phyloP scores from a whole-genome alignment of 108 stramenopile species.

The Licmophora abbreviata region DNA sequence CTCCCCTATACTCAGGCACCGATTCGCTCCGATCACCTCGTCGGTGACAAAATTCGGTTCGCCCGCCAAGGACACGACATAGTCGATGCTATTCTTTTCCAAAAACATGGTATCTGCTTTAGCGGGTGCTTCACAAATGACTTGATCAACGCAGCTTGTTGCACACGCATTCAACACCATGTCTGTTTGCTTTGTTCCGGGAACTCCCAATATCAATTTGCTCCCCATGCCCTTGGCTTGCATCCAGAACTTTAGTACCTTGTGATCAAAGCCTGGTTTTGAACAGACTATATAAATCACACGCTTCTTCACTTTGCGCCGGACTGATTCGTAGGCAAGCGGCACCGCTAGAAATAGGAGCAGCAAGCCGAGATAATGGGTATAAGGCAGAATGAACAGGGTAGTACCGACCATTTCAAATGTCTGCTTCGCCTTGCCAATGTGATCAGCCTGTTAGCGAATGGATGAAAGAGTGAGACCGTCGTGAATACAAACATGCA shows the following conservation, averaged over 20 bases:
- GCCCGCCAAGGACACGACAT: conserved; percentile 15
- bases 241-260: conserved; percentile 37
- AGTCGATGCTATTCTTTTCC: conserved; percentile 35
- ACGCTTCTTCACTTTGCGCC: conserved; percentile 38
- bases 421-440: conserved; percentile 51
- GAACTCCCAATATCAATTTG: conserved; percentile 39
- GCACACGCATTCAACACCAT: conserved; percentile 39
- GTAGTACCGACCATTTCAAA: conserved; percentile 54
- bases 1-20: conserved; percentile 27
- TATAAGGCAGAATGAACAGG: conserved; percentile 25
- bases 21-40: conserved; percentile 20
- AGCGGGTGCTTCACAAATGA: conserved; percentile 38
- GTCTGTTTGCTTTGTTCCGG: conserved; percentile 23
- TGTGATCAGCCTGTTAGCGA: conserved; percentile 24
- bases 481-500: background rate
- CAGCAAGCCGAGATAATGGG: conserved; percentile 19
- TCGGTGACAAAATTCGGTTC: conserved; percentile 28
- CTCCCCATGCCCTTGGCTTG: conserved; percentile 38
- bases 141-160: conserved; percentile 28
- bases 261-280: conserved; percentile 23
- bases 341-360: conserved; percentile 36
- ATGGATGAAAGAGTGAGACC: background rate
- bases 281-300: conserved; percentile 30
- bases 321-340: conserved; percentile 44
- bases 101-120: conserved; percentile 37